Evolutionary conservation across 805 yeast genomes (phyloP), one percentile per base, ranked within the genome.

Genomic region (Pichia kluyveri): DNA sequence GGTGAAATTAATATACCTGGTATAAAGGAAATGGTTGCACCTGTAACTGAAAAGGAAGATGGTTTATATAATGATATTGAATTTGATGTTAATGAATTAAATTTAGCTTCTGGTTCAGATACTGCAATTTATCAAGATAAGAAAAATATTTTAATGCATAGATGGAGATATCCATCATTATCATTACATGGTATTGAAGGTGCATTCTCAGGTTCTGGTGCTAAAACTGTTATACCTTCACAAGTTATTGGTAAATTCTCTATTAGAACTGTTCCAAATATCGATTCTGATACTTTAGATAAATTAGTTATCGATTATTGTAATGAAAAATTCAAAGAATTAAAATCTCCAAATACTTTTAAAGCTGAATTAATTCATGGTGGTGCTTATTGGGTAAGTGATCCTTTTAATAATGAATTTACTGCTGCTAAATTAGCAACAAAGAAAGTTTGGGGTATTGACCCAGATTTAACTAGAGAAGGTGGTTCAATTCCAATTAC

Each of bases 401-500:
- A 91, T 68, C 99, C 99, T 49, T 81, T 82, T 72, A 91, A 91
- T 67, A 90, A 85, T 55, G 79, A 87, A 42, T 93, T 91, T 75
- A 80, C 88, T 40, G 98, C 99, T 49, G 99, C 98, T 40, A 78
- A 85, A 46, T 80, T 83, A 66, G 99, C 99, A 49, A 93, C 99
- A 41, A 83, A 89, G 67, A 82, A 82, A 46, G 99, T 93, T 32
- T 93, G 96, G 90, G 83, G 86, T 55, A 80, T 91, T 42, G 95
- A 87, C 54, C 99, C 99, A 36, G 99, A 93, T 69, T 79, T 87
- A 64, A 95, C 98, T 39, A 83, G 99, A 73, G 99, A 93, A 72
- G 99, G 99, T 61, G 99, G 99, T 38, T 90, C 97, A 5, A 93
- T 93, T 62, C 99, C 99, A 55, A 90, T 93, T 66, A 91, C 99